phyloP scores from a whole-genome alignment of 768 basidiomycete species.

The Lactarius pseudohatsudake region DNA sequence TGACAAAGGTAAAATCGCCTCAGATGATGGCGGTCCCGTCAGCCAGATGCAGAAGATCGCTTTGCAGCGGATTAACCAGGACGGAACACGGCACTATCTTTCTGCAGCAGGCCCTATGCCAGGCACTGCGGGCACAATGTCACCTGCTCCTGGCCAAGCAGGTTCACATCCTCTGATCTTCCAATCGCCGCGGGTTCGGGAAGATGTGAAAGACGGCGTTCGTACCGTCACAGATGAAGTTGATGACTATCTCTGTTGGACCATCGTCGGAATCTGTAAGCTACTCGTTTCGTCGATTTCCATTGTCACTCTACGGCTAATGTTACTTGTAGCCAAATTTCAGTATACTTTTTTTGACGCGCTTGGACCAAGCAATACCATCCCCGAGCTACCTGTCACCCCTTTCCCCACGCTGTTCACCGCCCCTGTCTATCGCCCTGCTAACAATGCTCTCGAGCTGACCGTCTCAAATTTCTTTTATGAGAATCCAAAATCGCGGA shows the following conservation, averaged over 20 bases:
- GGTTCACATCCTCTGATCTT: slow-evolving; percentile 82
- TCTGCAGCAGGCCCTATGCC: slow-evolving; percentile 85
- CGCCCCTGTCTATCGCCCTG: slow-evolving; percentile 69
- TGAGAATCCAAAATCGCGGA: slow-evolving; percentile 61
- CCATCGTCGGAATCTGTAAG: slow-evolving; percentile 92
- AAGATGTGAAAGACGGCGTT: slow-evolving; percentile 77
- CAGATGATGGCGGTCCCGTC: slow-evolving; percentile 89
- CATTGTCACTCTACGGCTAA: slow-evolving; percentile 18
- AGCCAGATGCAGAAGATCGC: slow-evolving; percentile 98
- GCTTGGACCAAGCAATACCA: slow-evolving; percentile 72
- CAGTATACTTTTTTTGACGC: slow-evolving; percentile 95
- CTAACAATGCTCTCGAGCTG: slow-evolving; percentile 74
- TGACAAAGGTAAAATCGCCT: slow-evolving; percentile 82
- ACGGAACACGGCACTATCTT: slow-evolving; percentile 83
- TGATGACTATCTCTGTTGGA: slow-evolving; percentile 95
- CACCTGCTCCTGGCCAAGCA: slow-evolving; percentile 77
- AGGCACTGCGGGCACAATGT: slow-evolving; percentile 64
- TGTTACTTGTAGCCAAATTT: slow-evolving; percentile 66
- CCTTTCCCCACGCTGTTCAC: slow-evolving; percentile 88
- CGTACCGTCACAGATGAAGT: slow-evolving; percentile 81
- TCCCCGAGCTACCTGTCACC: slow-evolving; percentile 80
- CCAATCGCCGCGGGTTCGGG: slow-evolving; percentile 74
- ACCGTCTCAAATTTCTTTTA: slow-evolving; percentile 90
- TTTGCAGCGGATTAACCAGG: slow-evolving; percentile 76
- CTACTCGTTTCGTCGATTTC: slow-evolving; percentile 27